Evolutionary conservation across 768 basidiomycete genomes (phyloP).

Genomic region (Mrakia frigida): DNA sequence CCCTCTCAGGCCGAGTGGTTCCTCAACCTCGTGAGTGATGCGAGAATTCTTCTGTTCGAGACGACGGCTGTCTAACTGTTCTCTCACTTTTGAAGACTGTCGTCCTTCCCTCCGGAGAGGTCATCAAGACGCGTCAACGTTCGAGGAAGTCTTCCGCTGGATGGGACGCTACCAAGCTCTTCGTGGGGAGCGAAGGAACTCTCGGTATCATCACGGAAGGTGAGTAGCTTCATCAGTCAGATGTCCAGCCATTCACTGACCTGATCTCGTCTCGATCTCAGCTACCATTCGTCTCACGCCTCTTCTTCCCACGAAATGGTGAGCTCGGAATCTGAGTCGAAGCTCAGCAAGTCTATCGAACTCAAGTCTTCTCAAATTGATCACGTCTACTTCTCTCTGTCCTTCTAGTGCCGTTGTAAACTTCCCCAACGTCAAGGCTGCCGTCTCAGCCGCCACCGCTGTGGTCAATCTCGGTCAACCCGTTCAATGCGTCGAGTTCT

Average conservation of each 20-base stretch:
- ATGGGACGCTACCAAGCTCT: conserved; percentile 32
- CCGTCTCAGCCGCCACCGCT: conserved; percentile 75
- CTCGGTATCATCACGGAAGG: conserved; percentile 86
- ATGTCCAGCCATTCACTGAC: not conserved
- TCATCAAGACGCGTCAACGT: conserved; percentile 73
- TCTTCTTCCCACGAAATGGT: conserved; percentile 68
- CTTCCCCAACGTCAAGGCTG: conserved; percentile 71
- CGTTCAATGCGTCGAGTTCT: conserved; percentile 46
- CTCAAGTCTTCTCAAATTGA: not conserved
- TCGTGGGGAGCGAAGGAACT: conserved; percentile 52
- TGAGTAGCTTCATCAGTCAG: conserved; percentile 36
- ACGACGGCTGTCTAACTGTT: too few relatives aligned
- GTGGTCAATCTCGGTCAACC: conserved; percentile 45
- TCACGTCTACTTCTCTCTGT: not conserved
- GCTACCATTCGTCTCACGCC: conserved; percentile 80
- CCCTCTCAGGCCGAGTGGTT: conserved; percentile 64
- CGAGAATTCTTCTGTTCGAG: too few relatives aligned
- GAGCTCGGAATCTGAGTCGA: not conserved
- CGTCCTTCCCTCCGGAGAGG: conserved; percentile 78
- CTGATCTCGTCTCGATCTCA: too few relatives aligned
- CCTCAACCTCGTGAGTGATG: conserved; percentile 60
- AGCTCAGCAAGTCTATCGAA: too few relatives aligned
- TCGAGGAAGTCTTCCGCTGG: conserved; percentile 33
- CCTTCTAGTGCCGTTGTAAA: conserved; percentile 64
- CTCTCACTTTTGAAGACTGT: conserved; percentile 60